phyloP scores from a whole-genome alignment of 208 protist species.

The Trypanosoma melophagium region DNA sequence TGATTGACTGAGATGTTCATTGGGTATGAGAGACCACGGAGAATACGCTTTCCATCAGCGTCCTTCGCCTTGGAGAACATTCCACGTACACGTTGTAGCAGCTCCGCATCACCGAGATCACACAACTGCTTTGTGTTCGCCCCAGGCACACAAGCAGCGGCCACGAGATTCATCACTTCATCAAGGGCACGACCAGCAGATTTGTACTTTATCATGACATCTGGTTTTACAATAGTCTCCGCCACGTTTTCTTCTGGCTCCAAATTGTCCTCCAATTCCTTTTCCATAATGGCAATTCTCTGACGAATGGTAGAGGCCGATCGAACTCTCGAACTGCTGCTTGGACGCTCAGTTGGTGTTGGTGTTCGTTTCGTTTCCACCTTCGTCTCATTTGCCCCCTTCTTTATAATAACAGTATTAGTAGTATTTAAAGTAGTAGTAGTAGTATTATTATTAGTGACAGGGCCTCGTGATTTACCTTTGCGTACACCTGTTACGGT shows the following conservation, averaged over 20 bases:
- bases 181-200: conserved; percentile 90
- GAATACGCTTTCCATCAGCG: conserved; percentile 47
- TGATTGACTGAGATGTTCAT: conserved; percentile 98
- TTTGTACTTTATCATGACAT: conserved; percentile 97
- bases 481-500: background rate
- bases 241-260: conserved; percentile 69
- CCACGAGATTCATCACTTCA: conserved; percentile 83
- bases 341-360: background rate
- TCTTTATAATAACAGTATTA: too few species aligned
- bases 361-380: conserved; percentile 5
- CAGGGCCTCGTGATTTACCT: background rate
- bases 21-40: conserved; percentile 96
- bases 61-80: conserved; percentile 78
- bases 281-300: conserved; percentile 53
- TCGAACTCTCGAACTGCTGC: conserved; percentile 10
- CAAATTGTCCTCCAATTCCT: conserved; percentile 56
- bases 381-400: conserved; percentile 6
- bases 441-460: background rate
- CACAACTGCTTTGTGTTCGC: conserved; percentile 73
- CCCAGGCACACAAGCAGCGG: conserved; percentile 64
- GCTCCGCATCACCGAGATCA: conserved; percentile 60
- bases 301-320: conserved; percentile 49
- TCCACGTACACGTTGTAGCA: conserved; percentile 39
- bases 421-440: background rate
- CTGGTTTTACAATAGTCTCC: conserved; percentile 75